Base-by-base conservation (phyloP, 2,329 filamentous ascomycete genomes). In the Neonectria sp. region DNA sequence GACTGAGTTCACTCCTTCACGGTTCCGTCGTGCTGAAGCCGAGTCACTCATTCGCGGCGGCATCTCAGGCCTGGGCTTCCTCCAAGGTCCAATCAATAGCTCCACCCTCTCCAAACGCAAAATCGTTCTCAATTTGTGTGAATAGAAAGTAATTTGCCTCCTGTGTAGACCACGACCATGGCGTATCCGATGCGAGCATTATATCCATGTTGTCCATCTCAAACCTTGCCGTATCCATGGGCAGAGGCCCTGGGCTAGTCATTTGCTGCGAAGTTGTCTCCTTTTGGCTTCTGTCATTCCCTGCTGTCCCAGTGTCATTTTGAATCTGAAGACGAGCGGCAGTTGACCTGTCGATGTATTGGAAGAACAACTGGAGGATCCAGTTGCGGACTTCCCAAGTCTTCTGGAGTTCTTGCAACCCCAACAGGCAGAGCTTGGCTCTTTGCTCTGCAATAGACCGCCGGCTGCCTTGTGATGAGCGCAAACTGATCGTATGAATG, bases 301-400 rank as follows among this genome's bases (percentile, higher is more conserved):
- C 37, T 13, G 37, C 37, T 21, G 21, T 21, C 6, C 40, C 55
- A 27, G 31, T 49, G 31, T 60, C 65, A 7, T 21, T 37, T 24
- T 52, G 17, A 21, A 33, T 8, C 12, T 71, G 66, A 24, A 85
- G 73, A 17, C 80, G 78, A 11, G 77, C 78, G 3, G 83, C 83
- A 0, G 82, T 85, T 24, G 81, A 79, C 55, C 82, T 79, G 67
- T 86, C 85, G 2, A 85, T 71, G 51, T 83, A 85, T 6, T 84
- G 83, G 35, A 86, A 84, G 65, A 86, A 86, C 0, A 86, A 73
- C 66, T 86, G 79, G 3, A 86, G 71, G 0, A 86, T 81, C 82
- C 83, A 84, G 60, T 86, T 86, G 15, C 83, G 83, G 9, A 86
- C 73, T 55, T 85, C 83, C 85, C 84, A 86, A 0, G 82, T 83